Base-by-base conservation (phyloP, 169 alveolate species). In the Eimeria acervulina region DNA sequence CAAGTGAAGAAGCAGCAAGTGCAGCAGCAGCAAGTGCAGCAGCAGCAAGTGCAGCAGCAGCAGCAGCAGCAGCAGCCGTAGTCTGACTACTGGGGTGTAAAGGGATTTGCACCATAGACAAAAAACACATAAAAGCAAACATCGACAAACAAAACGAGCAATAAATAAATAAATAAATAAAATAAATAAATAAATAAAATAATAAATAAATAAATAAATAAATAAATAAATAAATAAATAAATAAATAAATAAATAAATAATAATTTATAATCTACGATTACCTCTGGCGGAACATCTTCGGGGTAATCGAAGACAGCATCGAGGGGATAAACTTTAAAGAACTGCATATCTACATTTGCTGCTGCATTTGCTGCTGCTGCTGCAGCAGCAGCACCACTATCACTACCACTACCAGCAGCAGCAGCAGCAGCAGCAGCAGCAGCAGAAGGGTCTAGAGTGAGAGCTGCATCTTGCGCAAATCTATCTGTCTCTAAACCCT, bases 201-300 rank as follows among this genome's bases (percentile, higher is more conserved):
- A 26, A 70, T 2, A 70, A 0, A 70, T 70, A 23, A 19, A 70
- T 12, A 70, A 1, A 70, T 2, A 21, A 23, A 31, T 70, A 1
- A 26, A 70, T 13, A 1, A 1, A 70, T 70, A 15, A n/a, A 31
- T 70, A 70, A 26, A 68, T 21, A 68, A 8, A 26, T 68, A 68
- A 8, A 68, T 68, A 21, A 26, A 68, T 68, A 68, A 10, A 68
- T 8, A 12, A 10, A 68, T 28, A 68, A 68, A 68, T 19, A 12
- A 19, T 10, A 10, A 68, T 19, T 8, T 26, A 28, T n/a, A 38
- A 52, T 47, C 23, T 47, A 10, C 28, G 78, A 23, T 33, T 26
- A 74, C 97, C 68, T 97, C 98, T 36, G 97, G 97, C 12, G 97
- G 98, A 36, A 97, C 97, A 74, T 97, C 98, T 23, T 96, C 97